Evolutionary conservation across 805 yeast species (phyloP), one percentile per base, ranked within the genome.

Genomic region (Suhomyces kilbournensis): DNA sequence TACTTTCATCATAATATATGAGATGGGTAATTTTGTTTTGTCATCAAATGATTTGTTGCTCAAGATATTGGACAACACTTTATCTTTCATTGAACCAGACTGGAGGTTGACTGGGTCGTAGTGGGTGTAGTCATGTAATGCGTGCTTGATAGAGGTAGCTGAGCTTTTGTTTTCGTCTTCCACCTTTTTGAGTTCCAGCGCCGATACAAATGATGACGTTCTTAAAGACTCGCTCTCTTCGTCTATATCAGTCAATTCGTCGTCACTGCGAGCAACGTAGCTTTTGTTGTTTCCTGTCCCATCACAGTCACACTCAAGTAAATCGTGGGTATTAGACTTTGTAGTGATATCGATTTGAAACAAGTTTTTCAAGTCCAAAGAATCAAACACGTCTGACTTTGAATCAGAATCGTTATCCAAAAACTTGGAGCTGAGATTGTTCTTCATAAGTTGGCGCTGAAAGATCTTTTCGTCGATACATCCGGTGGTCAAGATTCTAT

Each of bases 401-500:
- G 82, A 75, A 22, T 63, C 68, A 7, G 56, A 44, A 53, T 64
- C 70, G 51, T 66, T 66, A 55, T 71, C 76, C 81, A 76, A 54
- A 59, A 93, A 86, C 57, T 83, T 83, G 55, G 85, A 85, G 46
- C 97, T 88, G 47, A 93, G 70, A 49, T 86, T 91, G 51, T 75
- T 82, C 66, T 94, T 94, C 76, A 90, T 85, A 50, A 92, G 71
- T 67, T 94, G 99, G 17, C 99, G 75, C 65, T 94, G 98, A 54
- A 88, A 85, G 3, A 94, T 92, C 70, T 92, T 93, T 65, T 94
- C 99, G 65, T 94, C 99, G 34, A 91, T 87, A 51, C 92, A 84
- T 0, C 98, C 99, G 0, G 96, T 84, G 0, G 96, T 87, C 43
- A 94, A 70, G 17, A 94, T 68, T 58, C 99, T 77, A 64, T 94